These are phyloP conservation scores for Vitis hybrid DNA, from an alignment of 177 flowering plant species.

Conservation along the genomic window DNA sequence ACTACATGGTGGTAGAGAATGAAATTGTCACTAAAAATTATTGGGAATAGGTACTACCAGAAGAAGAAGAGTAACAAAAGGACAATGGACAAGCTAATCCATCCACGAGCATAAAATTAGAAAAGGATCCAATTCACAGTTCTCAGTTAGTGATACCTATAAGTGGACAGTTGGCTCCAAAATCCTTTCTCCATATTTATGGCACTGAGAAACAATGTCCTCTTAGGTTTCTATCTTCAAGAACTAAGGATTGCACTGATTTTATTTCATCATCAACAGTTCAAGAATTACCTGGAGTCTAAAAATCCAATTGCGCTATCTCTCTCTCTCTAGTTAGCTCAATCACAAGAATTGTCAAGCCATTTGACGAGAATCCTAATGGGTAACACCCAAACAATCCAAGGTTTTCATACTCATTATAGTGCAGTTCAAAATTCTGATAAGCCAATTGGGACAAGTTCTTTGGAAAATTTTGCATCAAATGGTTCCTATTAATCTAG, in stretches of 20 bases:
- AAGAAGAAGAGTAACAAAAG: constrained; percentile 26
- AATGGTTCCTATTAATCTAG: constrained; percentile 9
- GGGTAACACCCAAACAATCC: constrained; percentile 11
- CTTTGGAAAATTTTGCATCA: constrained; percentile 6
- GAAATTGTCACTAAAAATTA: constrained; percentile 72
- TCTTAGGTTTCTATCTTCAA: constrained; percentile 8
- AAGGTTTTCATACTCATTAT: not conserved
- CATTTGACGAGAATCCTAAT: constrained; percentile 13
- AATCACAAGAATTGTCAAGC: constrained; percentile 13
- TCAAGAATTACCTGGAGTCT: constrained; percentile 7
- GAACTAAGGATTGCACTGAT: constrained; percentile 5
- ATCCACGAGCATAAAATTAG: constrained; percentile 24
- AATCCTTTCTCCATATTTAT: constrained; percentile 21
- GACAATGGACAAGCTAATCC: constrained; percentile 18
- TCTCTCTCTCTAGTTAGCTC: constrained; percentile 30
- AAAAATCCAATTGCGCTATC: constrained; percentile 24
- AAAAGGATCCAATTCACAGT: constrained; percentile 17
- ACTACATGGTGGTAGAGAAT: constrained; percentile 67
- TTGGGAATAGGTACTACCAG: constrained; percentile 59
- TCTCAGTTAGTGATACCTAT: constrained; percentile 13
- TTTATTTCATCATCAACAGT: constrained; percentile 5
- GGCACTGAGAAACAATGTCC: constrained; percentile 23
- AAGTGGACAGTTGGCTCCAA: constrained; percentile 15
- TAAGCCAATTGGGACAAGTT: not conserved
- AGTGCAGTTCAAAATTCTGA: constrained; percentile 4